Conservation (phyloP, 352 stramenopile species). For the Phytopythium mirpurense region DNA sequence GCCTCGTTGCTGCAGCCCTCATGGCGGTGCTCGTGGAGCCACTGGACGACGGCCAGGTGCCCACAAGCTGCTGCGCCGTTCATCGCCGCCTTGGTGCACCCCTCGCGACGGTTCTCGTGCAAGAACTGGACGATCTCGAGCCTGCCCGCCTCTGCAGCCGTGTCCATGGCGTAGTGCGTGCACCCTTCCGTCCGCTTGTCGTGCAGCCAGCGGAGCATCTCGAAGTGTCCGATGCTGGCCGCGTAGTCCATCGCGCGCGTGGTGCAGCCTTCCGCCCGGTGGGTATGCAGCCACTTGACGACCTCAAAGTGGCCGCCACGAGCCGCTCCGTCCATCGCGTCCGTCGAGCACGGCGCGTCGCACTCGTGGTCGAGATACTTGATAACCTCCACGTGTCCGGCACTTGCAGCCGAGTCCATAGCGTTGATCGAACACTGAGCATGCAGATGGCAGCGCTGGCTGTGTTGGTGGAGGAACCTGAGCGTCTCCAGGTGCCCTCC, state of each 20-base stretch:
- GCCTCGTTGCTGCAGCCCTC: conserved; percentile 26
- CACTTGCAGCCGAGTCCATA: conserved; percentile 23
- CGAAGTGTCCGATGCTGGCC: conserved; percentile 19
- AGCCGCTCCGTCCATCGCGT: conserved; percentile 27
- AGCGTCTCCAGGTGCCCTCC: conserved; percentile 23
- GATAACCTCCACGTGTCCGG: conserved; percentile 22
- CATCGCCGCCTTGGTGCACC: conserved; percentile 27
- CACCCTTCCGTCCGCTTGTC: conserved; percentile 19
- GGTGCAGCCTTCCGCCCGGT: too few species aligned
- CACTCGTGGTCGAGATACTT: conserved; percentile 24
- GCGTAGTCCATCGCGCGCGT: too few species aligned
- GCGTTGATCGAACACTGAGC: conserved; percentile 24
- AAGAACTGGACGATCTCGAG: conserved; percentile 28
- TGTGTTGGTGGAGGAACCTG: conserved; percentile 23
- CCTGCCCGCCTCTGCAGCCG: conserved; percentile 17
- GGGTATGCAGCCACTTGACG: too few species aligned
- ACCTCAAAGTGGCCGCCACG: conserved; percentile 16
- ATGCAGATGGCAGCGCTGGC: background rate
- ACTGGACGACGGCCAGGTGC: conserved; percentile 24
- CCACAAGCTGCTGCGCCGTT: conserved; percentile 25
- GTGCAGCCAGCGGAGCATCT: conserved; percentile 25
- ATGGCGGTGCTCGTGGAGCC: conserved; percentile 13
- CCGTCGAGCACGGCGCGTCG: conserved; percentile 25
- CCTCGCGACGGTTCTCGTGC: conserved; percentile 21
- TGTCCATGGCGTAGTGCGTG: conserved; percentile 20